Evolutionary conservation across 2,329 filamentous ascomycete species (phyloP), one percentile per base, ranked within the genome.

Genomic region (Aureobasidium sp.): DNA sequence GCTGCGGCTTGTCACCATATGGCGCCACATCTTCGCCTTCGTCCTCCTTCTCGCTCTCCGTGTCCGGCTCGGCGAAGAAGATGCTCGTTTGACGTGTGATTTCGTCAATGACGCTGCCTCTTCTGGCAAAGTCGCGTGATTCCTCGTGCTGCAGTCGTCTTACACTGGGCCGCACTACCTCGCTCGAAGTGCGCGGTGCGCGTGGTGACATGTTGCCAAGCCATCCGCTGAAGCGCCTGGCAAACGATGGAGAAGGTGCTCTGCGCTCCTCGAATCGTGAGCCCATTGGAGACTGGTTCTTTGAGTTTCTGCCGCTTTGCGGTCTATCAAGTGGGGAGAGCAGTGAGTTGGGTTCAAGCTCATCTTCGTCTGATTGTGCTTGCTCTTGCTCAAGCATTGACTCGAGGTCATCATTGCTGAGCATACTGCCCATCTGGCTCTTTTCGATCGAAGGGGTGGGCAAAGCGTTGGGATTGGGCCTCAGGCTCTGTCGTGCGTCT

Each of bases 401-500:
- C 47, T 71, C 71, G 6, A 81, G 71, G 62, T 81, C 78, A 37
- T 81, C 79, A 63, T 78, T 77, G 20, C 75, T 78, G 6, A 81
- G 68, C 6, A 78, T 70, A 60, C 71, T 74, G 9, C 68, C 61
- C n/a, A 72, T 48, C 17, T 64, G 56, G 12, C 51, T 64, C 61
- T 55, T 66, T 36, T 56, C 63, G 34, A 60, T 48, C 57, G 66
- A 65, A 1, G 64, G 71, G 45, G 57, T 77, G 14, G 57, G 74
- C 67, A 63, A 67, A 68, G 53, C 71, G 31, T 65, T 66, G 11
- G 72, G 68, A 37, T 70, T 67, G 14, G 67, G 44, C 44, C 74
- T 62, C 2, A 74, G 77, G 25, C 74, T 72, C n/a, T 75, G 72
- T 1, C 85, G 73, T 2, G 84, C 84, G 66, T 83, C 76, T 64